Percentiles rank a stretch among this genome's conserved stretches.
Evolutionary conservation across 1,284 basidiomycete species (phyloP).

Genomic region (Tylopilus orsonianus): DNA sequence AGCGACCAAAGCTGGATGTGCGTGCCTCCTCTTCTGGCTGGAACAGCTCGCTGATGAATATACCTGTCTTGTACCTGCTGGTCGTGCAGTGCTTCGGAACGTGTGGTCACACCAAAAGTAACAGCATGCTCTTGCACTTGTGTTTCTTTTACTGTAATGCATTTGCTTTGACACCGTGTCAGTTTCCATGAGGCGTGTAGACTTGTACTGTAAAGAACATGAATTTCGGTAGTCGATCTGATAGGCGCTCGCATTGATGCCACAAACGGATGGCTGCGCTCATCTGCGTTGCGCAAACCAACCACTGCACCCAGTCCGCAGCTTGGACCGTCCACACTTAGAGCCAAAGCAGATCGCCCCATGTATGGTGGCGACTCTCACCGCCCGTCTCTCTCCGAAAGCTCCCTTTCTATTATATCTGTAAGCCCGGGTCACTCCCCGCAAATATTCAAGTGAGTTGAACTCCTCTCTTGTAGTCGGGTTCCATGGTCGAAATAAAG

Average conservation of each 20-base stretch:
- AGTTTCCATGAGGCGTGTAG: background rate
- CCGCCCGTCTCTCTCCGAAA: conserved; percentile 36
- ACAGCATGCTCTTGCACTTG: conserved; percentile 23
- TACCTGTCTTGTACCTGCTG: conserved; percentile 8
- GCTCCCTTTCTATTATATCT: conserved; percentile 43
- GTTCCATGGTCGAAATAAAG: conserved; percentile 81
- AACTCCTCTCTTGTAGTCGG: conserved; percentile 40
- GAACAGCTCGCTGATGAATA: conserved; percentile 2
- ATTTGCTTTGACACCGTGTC: conserved; percentile 11
- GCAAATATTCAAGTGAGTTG: background rate
- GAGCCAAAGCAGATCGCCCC: background rate
- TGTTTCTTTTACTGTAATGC: conserved; percentile 21
- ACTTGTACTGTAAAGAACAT: background rate
- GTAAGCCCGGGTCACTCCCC: conserved; percentile 29
- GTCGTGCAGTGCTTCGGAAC: conserved; percentile 62
- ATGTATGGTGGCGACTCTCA: conserved; percentile 32
- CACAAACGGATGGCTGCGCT: conserved; percentile 25
- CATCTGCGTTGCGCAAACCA: conserved; percentile 3
- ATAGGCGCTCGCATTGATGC: conserved; percentile 19
- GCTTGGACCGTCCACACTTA: conserved; percentile 1
- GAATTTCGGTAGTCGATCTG: background rate
- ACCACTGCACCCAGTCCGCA: conserved; percentile 10
- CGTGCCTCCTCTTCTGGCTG: conserved; percentile 42
- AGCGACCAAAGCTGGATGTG: conserved; percentile 93
- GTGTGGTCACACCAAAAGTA: conserved; percentile 79